phyloP scores from a whole-genome alignment of 495 filamentous ascomycete genomes.

The Daldinia loculata region DNA sequence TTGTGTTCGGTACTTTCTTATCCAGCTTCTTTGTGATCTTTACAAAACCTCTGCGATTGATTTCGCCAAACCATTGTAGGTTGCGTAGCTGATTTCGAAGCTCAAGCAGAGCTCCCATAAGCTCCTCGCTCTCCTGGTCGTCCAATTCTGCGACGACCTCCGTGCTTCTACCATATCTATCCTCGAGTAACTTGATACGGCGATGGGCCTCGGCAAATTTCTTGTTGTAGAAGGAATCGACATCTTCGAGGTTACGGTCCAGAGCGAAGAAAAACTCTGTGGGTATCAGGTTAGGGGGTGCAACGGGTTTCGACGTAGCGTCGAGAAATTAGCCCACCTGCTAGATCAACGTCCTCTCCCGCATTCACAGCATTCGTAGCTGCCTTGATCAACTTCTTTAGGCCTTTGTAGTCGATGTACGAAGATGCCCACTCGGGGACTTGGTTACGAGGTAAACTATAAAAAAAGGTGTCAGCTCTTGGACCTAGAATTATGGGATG shows the following conservation, averaged over 20 bases:
- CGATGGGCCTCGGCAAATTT: constrained; percentile 85
- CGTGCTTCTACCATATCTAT: constrained; percentile 74
- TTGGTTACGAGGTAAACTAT: constrained; percentile 86
- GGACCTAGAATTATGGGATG: background rate
- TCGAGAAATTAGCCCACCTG: constrained; percentile 58
- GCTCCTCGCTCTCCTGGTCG: constrained; percentile 84
- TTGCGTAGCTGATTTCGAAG: constrained; percentile 86
- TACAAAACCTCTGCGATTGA: constrained; percentile 91
- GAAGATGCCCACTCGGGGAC: constrained; percentile 93
- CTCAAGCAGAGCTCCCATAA: constrained; percentile 88
- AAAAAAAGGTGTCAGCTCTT: constrained; percentile 35
- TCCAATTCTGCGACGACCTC: constrained; percentile 61
- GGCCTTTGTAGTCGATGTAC: constrained; percentile 95
- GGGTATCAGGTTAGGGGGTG: constrained; percentile 46
- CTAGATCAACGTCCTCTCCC: constrained; percentile 80
- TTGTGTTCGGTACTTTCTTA: constrained; percentile 79
- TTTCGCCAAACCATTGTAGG: constrained; percentile 96
- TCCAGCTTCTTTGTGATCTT: constrained; percentile 99
- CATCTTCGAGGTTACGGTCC: constrained; percentile 94
- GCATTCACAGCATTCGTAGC: constrained; percentile 68
- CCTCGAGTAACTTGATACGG: constrained; percentile 82
- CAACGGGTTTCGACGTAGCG: constrained; percentile 36
- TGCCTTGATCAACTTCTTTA: constrained; percentile 94
- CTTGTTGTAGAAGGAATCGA: constrained; percentile 95
- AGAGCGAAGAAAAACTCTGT: constrained; percentile 93